Percentiles rank a stretch among this genome's conserved stretches.
Conservation (phyloP, 2,329 filamentous ascomycete species). For the Aspergillus sp. region DNA sequence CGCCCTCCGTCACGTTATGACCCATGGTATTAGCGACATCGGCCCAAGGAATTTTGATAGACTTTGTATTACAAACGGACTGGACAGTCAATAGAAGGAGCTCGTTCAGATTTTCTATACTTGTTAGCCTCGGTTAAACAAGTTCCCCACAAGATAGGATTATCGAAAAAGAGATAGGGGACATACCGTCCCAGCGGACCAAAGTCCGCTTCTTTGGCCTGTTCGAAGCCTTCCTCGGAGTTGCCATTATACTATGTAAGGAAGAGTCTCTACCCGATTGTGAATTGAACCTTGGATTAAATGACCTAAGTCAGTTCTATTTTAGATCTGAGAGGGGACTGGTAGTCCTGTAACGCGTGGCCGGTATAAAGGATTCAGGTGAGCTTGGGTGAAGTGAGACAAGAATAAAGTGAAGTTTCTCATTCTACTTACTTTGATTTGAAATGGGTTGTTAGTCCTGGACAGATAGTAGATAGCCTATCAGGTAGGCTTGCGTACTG, state of each 20-base stretch:
- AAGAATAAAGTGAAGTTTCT: not conserved
- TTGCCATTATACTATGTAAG: not conserved
- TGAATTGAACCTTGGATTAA: not conserved
- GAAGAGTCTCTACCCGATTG: not conserved
- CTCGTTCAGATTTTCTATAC: slow-evolving; percentile 45
- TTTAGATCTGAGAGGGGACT: not conserved
- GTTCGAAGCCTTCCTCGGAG: slow-evolving; percentile 19
- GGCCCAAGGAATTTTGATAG: slow-evolving; percentile 47
- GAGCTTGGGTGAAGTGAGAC: not conserved
- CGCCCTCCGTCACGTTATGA: slow-evolving; percentile 43
- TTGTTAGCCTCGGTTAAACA: slow-evolving; percentile 16
- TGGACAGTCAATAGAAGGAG: slow-evolving; percentile 46
- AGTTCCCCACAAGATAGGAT: not conserved
- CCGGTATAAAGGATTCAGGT: not conserved
- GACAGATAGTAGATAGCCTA: not conserved
- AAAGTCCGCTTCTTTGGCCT: slow-evolving; percentile 38
- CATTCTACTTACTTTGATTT: not conserved
- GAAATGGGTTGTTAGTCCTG: not conserved
- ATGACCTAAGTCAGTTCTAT: not conserved
- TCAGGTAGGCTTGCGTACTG: not conserved
- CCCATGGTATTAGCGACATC: slow-evolving; percentile 44
- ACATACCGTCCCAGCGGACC: slow-evolving; percentile 47
- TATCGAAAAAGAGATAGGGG: not conserved
- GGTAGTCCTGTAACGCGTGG: not conserved
- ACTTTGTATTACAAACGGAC: slow-evolving; percentile 40